Evolutionary conservation across 2,329 filamentous ascomycete species (phyloP).

Genomic region (Ceratocystis diversiconidia): DNA sequence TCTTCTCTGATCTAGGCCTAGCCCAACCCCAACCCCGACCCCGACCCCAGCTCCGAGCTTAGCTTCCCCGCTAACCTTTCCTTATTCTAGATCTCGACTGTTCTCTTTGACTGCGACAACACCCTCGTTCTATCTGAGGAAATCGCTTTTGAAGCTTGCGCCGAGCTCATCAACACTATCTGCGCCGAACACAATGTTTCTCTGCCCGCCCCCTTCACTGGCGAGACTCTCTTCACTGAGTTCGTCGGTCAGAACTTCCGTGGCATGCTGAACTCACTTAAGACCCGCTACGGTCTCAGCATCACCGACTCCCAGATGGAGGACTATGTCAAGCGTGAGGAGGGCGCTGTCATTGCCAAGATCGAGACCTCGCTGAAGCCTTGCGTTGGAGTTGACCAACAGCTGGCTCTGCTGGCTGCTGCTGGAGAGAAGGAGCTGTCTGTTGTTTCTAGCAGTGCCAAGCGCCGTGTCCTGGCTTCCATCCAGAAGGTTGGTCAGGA

Average conservation of each 20-base stretch:
- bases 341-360: conserved; percentile 72
- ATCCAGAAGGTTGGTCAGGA: conserved; percentile 67
- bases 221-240: conserved; percentile 62
- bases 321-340: conserved; percentile 59
- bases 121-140: conserved; percentile 86
- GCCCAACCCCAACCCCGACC: too few relatives aligned
- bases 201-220: conserved; percentile 52
- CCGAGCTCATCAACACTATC: conserved; percentile 77
- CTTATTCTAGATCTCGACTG: conserved; percentile 41
- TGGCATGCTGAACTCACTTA: conserved; percentile 69
- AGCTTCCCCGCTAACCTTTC: neutral
- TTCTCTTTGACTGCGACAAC: conserved; percentile 75
- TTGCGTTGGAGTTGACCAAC: conserved; percentile 52
- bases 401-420: conserved; percentile 49
- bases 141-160: conserved; percentile 81
- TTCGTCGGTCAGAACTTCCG: conserved; percentile 94
- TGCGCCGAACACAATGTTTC: conserved; percentile 48
- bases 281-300: conserved; percentile 60
- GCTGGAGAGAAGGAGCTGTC: conserved; percentile 55
- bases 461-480: conserved; percentile 62
- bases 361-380: conserved; percentile 53
- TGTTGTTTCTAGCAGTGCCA: conserved; percentile 68
- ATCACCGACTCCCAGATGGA: conserved; percentile 56
- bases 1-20: neutral
- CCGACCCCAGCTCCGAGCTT: neutral